Base-by-base conservation (phyloP, 139 green algal species). In the Axilococcus clingmanii region DNA sequence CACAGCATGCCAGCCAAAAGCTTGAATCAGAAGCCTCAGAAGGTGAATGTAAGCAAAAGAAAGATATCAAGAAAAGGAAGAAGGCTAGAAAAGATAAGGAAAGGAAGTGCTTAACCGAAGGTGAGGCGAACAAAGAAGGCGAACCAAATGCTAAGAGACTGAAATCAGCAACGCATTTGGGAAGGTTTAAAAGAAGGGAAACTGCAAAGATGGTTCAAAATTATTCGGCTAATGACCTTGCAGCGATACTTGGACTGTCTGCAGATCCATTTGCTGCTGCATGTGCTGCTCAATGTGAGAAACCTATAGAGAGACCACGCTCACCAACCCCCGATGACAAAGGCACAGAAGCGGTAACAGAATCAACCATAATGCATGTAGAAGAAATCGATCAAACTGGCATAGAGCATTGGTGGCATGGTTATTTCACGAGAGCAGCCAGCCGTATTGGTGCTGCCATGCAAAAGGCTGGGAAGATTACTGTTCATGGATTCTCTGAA, bases 221-320 rank as follows among this genome's bases (percentile, higher is more conserved):
- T 25, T 93, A 93, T 72, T 86, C 76, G 2, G 45, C 71, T 0
- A 57, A 42, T 15, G 83, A 92, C 50, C 47, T 93, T 20, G 83
- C 82, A 0, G 84, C 84, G 30, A 93, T 93, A 40, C 46, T 93
- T 6, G 84, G 84, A 0, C n/a, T n/a, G n/a, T n/a, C n/a, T n/a
- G 52, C 28, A 2, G 66, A 69, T 32, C 47, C 56, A 31, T 74
- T 66, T 57, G 54, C 61, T 12, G 65, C 63, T 1, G 25, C 40
- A 1, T 48, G 55, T 2, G 63, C 59, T 17, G 43, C 50, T n/a
- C n/a, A n/a, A n/a, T n/a, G n/a, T n/a, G n/a, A 8, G 37, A 51
- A 56, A 22, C 31, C 7, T 25, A 6, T 36, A 16, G 17, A 15
- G n/a, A 63, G 20, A 23, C 25, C 47, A 55, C 53, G 17, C 4